Conservation (phyloP, 31 red algal genomes). For the Asparagopsis taxiformis region DNA sequence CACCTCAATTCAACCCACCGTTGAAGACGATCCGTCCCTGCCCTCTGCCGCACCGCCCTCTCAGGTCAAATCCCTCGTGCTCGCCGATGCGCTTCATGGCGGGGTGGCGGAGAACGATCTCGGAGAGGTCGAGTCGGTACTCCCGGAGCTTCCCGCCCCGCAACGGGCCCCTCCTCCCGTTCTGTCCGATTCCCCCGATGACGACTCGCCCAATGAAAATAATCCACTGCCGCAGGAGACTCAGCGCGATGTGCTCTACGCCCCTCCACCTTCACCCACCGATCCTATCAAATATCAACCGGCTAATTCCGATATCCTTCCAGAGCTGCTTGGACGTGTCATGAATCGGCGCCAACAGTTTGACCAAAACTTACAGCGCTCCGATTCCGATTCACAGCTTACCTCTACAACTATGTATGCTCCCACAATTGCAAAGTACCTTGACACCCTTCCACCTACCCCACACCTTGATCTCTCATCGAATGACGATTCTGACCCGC, state of each 20-base stretch:
- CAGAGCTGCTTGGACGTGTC: no score
- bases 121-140: constrained; percentile 23
- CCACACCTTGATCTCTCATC: constrained; percentile 10
- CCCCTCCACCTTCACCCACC: constrained; percentile 10
- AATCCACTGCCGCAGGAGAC: no score
- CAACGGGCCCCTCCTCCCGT: neutral
- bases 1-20: neutral
- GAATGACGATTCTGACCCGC: constrained; percentile 14
- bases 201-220: constrained; percentile 8
- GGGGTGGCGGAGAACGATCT: no score
- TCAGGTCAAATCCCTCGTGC: neutral
- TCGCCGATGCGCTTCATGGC: no score
- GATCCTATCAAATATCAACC: neutral
- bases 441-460: constrained; percentile 17
- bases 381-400: no score
- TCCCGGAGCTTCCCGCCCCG: constrained; percentile 27
- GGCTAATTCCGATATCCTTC: neutral
- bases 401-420: no score
- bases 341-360: no score
- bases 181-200: no score
- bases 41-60: neutral
- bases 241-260: neutral
- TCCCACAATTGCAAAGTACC: constrained; percentile 24
- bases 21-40: no score
- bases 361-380: no score